Base-by-base conservation (phyloP, 2,329 filamentous ascomycete genomes). In the Penicillium sp. region DNA sequence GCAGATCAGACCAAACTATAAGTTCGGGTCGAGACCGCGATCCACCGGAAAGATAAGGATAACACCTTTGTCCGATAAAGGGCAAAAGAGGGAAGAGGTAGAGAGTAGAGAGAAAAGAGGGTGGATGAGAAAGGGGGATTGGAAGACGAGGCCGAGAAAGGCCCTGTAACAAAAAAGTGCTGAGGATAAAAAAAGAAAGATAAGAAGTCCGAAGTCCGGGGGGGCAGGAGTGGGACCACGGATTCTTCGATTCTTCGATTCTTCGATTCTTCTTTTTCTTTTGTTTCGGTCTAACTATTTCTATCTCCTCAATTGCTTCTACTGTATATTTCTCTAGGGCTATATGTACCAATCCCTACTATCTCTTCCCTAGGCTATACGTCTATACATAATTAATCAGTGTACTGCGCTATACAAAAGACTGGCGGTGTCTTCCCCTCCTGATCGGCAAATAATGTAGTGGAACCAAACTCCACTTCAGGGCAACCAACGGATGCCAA, bases 61-160 rank as follows among this genome's bases (percentile, higher is more conserved):
- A 56, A 55, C 50, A 53, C 51, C 28, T 48, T 54, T 53, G 47
- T 54, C 47, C 31, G 39, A 50, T 42, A 48, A 47, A 37, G 43
- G 47, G 23, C 23, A 25, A 40, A n/a, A 8, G 23, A 40, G 20
- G 4, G 38, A 44, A 48, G 24, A 38, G 39, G 39, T 25, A 32
- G 40, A 42, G 10, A 37, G 38, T 46, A 32, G 18, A 44, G n/a
- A 28, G 10, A 46, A 18, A 35, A 42, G 24, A 38, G 42, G 52
- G 18, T 44, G 41, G 53, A 44, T 41, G 40, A 15, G 42, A 32
- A 28, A 41, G 50, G 41, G 47, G 42, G 18, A 43, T 44, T 27
- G 32, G 37, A 44, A 44, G 47, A 53, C 8, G 27, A 9, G 9
- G 9, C 27, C 7, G 27, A 28, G 27, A 9, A 23, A 23, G 4